Conservation (phyloP, 169 alveolate species). For the Cryptosporidium bovis region DNA sequence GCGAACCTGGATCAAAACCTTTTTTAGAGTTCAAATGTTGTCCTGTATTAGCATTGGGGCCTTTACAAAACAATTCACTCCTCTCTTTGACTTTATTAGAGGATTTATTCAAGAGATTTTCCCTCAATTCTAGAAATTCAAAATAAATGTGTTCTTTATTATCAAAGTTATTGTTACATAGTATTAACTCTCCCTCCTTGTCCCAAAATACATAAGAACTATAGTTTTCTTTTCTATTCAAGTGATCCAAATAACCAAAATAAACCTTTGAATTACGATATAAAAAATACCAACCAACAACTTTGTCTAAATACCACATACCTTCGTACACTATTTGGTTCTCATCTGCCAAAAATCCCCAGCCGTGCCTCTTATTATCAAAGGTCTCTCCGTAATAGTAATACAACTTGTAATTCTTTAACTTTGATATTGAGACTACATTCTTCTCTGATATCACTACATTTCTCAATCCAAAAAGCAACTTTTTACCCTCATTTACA, state of each 20-base stretch:
- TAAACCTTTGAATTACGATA: slow-evolving; percentile 75
- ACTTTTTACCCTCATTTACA: background rate
- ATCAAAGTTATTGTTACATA: too few relatives aligned
- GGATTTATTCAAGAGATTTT: too few relatives aligned
- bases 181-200: slow-evolving; percentile 49
- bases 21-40: too few relatives aligned
- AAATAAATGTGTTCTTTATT: too few relatives aligned
- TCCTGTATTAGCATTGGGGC: too few relatives aligned
- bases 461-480: background rate
- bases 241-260: slow-evolving; percentile 76
- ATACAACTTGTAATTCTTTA: slow-evolving; percentile 11
- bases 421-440: background rate
- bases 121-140: too few relatives aligned
- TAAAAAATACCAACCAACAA: slow-evolving; percentile 76
- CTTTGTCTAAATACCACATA: slow-evolving; percentile 78
- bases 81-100: too few relatives aligned
- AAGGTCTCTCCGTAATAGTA: slow-evolving; percentile 78
- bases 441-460: slow-evolving; percentile 14
- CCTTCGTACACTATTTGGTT: slow-evolving; percentile 79
- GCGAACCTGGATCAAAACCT: too few relatives aligned
- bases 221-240: background rate
- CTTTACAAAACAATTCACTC: too few relatives aligned
- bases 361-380: slow-evolving; percentile 78
- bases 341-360: slow-evolving; percentile 79
- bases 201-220: slow-evolving; percentile 13